A percentile compares a stretch with the other conserved stretches of the same genome.
Evolutionary conservation across 148 eudicot species (phyloP).

Genomic region (Polygonum aviculare): DNA sequence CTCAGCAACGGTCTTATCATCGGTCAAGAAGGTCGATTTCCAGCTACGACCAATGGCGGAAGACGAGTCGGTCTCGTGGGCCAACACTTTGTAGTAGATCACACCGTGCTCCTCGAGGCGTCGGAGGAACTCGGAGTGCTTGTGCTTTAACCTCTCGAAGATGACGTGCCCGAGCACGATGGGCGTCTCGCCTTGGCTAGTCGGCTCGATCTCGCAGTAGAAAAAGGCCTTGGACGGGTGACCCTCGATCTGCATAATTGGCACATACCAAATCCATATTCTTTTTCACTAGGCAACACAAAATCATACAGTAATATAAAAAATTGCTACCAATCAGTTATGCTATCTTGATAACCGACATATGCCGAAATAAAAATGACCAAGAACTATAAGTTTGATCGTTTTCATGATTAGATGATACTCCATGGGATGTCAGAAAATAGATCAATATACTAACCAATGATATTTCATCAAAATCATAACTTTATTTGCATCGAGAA

Average conservation of each 20-base stretch:
- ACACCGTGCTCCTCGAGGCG: conserved; percentile 5
- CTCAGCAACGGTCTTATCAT: conserved; percentile 5
- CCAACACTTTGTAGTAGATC: not conserved
- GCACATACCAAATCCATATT: not conserved
- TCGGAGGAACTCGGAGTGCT: not conserved
- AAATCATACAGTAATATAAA: too few relatives aligned
- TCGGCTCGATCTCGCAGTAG: conserved; percentile 10
- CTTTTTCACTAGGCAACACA: not conserved
- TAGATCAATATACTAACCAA: too few relatives aligned
- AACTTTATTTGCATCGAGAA: too few relatives aligned
- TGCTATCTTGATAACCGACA: too few relatives aligned
- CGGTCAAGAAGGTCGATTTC: conserved; percentile 7
- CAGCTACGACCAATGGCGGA: not conserved
- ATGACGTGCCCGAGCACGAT: not conserved
- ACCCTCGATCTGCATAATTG: not conserved
- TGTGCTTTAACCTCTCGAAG: not conserved
- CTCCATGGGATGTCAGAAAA: too few relatives aligned
- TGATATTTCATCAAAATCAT: not conserved
- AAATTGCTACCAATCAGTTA: not conserved
- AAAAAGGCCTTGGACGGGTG: conserved; percentile 9
- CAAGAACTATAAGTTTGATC: too few relatives aligned
- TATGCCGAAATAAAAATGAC: too few relatives aligned
- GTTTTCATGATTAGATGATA: too few relatives aligned
- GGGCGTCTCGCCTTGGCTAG: conserved; percentile 8
- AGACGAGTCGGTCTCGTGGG: not conserved